Conservation (phyloP, 2,329 filamentous ascomycete genomes). For the Colletotrichum sublineola region DNA sequence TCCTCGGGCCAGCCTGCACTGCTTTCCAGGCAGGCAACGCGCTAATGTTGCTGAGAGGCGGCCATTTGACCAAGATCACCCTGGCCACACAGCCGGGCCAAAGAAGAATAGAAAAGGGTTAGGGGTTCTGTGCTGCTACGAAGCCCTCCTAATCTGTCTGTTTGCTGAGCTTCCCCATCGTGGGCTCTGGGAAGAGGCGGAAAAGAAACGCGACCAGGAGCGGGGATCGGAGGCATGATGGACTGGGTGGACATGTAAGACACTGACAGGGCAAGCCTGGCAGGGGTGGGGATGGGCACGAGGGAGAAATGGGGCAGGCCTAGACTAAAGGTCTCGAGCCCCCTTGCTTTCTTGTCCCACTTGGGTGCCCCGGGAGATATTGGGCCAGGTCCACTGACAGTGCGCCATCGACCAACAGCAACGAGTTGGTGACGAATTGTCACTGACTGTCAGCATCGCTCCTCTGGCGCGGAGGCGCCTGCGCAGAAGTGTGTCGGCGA, state of each 20-base stretch:
- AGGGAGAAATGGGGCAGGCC: slow-evolving; percentile 11
- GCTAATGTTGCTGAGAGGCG: neutral
- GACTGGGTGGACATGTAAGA: slow-evolving; percentile 9
- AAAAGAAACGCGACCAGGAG: neutral
- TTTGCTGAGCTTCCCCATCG: neutral
- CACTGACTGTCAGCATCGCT: slow-evolving; percentile 31
- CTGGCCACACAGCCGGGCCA: neutral
- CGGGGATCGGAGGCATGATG: neutral
- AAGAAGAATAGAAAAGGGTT: neutral
- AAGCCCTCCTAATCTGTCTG: neutral
- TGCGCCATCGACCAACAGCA: slow-evolving; percentile 1
- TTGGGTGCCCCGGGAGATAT: slow-evolving; percentile 26
- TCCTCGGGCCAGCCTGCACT: slow-evolving; percentile 4
- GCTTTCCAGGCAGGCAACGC: slow-evolving; percentile 10
- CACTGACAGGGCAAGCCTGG: slow-evolving; percentile 13
- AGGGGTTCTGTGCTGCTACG: neutral
- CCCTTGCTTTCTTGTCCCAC: slow-evolving; percentile 37
- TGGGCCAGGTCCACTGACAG: slow-evolving; percentile 22
- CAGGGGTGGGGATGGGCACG: slow-evolving; percentile 12
- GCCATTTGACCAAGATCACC: neutral
- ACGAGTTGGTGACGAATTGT: slow-evolving; percentile 27
- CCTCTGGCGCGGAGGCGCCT: slow-evolving; percentile 8
- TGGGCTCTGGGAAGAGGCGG: neutral
- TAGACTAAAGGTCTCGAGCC: slow-evolving; percentile 20
- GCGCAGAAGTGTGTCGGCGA: slow-evolving; percentile 19